Conservation (phyloP, 331 rosid genomes). For the Malus hybrid region DNA sequence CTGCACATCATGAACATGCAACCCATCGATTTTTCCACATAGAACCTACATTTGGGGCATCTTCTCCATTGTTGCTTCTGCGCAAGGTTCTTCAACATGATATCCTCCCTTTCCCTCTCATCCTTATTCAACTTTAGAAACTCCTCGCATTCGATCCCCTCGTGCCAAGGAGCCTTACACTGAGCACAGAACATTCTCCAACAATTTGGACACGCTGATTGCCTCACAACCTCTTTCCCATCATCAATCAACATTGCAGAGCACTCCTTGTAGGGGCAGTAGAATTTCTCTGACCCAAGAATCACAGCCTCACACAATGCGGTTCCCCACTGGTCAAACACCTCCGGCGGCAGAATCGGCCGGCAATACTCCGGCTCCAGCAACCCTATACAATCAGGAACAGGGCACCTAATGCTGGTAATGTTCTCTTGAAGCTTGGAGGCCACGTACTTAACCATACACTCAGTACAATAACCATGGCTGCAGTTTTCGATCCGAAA, state of each 20-base stretch:
- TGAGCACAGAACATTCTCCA: constrained; percentile 38
- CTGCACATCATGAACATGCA: constrained; percentile 65
- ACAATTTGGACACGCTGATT: constrained; percentile 48
- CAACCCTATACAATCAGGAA: constrained; percentile 35
- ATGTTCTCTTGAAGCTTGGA: constrained; percentile 50
- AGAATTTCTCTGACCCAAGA: constrained; percentile 28
- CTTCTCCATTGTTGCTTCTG: constrained; percentile 30
- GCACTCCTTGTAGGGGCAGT: constrained; percentile 64
- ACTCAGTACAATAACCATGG: constrained; percentile 42
- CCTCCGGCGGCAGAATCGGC: constrained; percentile 18
- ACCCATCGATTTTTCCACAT: constrained; percentile 47
- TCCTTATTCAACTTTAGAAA: constrained; percentile 43
- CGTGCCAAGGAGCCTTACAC: constrained; percentile 64
- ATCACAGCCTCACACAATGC: constrained; percentile 53
- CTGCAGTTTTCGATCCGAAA: constrained; percentile 31
- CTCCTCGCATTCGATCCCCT: constrained; percentile 30
- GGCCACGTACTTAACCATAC: constrained; percentile 37
- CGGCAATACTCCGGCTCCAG: constrained; percentile 48
- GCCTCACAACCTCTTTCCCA: constrained; percentile 8
- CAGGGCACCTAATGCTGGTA: constrained; percentile 45
- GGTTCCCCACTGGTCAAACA: constrained; percentile 47
- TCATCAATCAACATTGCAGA: constrained; percentile 50
- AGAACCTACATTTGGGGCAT: constrained; percentile 49
- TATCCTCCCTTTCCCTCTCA: constrained; percentile 41
- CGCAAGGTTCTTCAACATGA: constrained; percentile 50